A percentile compares a stretch with the other conserved stretches of the same genome.
Conservation (phyloP, 2,329 filamentous ascomycete genomes). For the Colletotrichum tofieldiae region DNA sequence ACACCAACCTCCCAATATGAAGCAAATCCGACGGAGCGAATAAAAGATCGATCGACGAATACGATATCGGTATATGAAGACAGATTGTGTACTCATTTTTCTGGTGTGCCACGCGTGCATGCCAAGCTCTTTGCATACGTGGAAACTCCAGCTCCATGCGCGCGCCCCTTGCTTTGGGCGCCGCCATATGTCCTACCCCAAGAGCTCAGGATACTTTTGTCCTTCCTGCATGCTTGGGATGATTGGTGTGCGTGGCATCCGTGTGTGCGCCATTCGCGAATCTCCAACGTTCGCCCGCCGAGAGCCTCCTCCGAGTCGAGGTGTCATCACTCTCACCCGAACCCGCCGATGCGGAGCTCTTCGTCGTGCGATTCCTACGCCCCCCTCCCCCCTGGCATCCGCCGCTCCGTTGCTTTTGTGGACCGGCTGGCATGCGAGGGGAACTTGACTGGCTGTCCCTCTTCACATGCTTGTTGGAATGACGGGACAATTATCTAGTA, state of each 20-base stretch:
- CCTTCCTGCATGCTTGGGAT: neutral
- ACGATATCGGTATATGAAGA: conserved; percentile 11
- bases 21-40: neutral
- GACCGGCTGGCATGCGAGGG: conserved; percentile 28
- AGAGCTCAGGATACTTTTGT: neutral
- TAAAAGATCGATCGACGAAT: conserved; percentile 21
- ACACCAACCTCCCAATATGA: neutral
- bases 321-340: conserved; percentile 43
- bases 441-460: conserved; percentile 8
- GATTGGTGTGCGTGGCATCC: neutral
- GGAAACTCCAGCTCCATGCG: conserved; percentile 6
- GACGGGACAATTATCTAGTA: conserved; percentile 27
- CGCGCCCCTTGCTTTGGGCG: conserved; percentile 23
- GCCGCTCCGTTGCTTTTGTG: conserved; percentile 34
- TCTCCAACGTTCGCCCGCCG: conserved; percentile 1
- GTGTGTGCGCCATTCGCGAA: neutral
- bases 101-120: neutral
- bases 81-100: neutral
- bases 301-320: conserved; percentile 39
- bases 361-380: conserved; percentile 25
- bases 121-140: conserved; percentile 7
- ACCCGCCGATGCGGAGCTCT: conserved; percentile 30
- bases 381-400: conserved; percentile 10
- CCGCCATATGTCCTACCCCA: neutral
- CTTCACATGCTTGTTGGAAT: conserved; percentile 33